phyloP scores from a whole-genome alignment of 129 eudicot genomes.

The Dittrichia graveolens region DNA sequence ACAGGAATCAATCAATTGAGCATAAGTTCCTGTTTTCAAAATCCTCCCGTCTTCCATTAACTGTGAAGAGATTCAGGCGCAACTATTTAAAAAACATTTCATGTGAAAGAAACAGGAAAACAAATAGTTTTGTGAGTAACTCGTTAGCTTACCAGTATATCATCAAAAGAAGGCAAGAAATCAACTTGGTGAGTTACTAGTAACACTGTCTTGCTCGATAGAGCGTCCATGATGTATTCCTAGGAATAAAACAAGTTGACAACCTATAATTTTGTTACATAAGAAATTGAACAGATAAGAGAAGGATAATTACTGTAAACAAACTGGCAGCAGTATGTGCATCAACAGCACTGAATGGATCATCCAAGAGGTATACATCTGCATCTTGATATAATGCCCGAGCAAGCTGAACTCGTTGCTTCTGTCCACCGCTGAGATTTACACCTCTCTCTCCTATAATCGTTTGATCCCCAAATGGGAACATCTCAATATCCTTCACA shows the following conservation, averaged over 20 bases:
- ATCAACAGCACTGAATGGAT: conserved; percentile 91
- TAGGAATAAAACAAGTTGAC: conserved; percentile 18
- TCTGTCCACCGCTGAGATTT: conserved; percentile 90
- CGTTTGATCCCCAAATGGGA: conserved; percentile 66
- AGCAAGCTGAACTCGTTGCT: conserved; percentile 83
- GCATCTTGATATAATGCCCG: conserved; percentile 85
- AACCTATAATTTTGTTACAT: background rate
- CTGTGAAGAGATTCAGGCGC: conserved; percentile 32
- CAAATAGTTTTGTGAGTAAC: background rate
- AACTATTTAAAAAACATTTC: too few species aligned
- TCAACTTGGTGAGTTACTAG: conserved; percentile 89
- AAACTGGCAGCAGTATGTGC: conserved; percentile 79
- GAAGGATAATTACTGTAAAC: conserved; percentile 50
- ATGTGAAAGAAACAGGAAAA: background rate
- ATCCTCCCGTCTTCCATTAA: conserved; percentile 62
- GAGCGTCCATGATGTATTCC: conserved; percentile 71
- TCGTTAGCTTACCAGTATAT: conserved; percentile 47
- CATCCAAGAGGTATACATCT: conserved; percentile 75
- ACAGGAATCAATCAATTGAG: conserved; percentile 46
- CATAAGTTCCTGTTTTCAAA: conserved; percentile 44
- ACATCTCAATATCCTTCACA: conserved; percentile 60
- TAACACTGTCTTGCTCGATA: conserved; percentile 60
- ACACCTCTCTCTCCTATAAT: conserved; percentile 86
- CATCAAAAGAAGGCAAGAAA: conserved; percentile 67
- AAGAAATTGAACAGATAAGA: background rate